phyloP scores from a whole-genome alignment of 805 yeast species.

The Lachancea sp. region DNA sequence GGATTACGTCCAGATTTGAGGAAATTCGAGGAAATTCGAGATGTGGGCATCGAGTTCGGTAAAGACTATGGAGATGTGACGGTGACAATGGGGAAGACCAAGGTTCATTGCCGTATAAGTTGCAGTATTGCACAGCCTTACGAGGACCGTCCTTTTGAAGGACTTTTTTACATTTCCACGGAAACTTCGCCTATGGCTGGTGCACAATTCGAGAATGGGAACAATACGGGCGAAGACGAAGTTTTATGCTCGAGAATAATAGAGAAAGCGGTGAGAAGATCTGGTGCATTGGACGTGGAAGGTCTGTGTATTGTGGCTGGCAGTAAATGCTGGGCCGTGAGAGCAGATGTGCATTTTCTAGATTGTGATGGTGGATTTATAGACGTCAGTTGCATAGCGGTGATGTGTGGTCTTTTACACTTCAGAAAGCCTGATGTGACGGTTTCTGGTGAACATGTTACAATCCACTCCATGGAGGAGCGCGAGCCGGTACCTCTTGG shows the following conservation, averaged over 20 bases:
- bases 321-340: slow-evolving; percentile 79
- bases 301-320: slow-evolving; percentile 88
- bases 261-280: slow-evolving; percentile 86
- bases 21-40: slow-evolving; percentile 54
- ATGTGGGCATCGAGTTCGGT: slow-evolving; percentile 58
- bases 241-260: slow-evolving; percentile 71
- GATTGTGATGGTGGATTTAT: slow-evolving; percentile 90
- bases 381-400: slow-evolving; percentile 87
- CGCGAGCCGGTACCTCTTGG: slow-evolving; percentile 84
- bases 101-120: slow-evolving; percentile 45
- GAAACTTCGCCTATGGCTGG: slow-evolving; percentile 90
- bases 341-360: slow-evolving; percentile 84
- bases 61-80: slow-evolving; percentile 76
- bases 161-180: slow-evolving; percentile 73
- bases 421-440: slow-evolving; percentile 80
- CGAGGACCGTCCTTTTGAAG: slow-evolving; percentile 92
- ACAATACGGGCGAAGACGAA: slow-evolving; percentile 70
- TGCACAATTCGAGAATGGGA: slow-evolving; percentile 69
- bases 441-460: slow-evolving; percentile 55
- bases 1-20: slow-evolving; percentile 69
- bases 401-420: slow-evolving; percentile 77
- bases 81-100: slow-evolving; percentile 68
- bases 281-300: slow-evolving; percentile 87
- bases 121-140: slow-evolving; percentile 73
- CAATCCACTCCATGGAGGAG: slow-evolving; percentile 66